Evolutionary conservation across 2,329 filamentous ascomycete genomes (phyloP).

Genomic region (Blastomyces parvus): DNA sequence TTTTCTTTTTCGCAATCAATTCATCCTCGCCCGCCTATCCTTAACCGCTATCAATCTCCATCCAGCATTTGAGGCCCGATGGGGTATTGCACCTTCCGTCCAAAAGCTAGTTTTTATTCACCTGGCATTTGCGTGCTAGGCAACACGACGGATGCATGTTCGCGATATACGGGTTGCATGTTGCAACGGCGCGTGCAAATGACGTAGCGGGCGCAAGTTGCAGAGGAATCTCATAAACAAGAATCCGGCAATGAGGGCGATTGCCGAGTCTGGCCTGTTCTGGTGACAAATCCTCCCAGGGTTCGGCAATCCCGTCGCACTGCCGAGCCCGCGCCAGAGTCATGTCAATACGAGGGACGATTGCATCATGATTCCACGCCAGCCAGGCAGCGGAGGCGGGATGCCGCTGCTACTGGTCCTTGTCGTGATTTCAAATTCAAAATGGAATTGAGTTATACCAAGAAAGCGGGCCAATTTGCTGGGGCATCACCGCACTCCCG

Average conservation of each 20-base stretch:
- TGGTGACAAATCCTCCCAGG: not conserved
- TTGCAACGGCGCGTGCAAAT: not conserved
- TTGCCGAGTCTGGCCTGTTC: not conserved
- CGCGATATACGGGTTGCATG: too few relatives aligned
- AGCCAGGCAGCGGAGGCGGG: too few relatives aligned
- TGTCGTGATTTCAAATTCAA: not conserved
- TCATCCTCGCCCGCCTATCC: too few relatives aligned
- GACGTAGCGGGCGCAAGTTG: not conserved
- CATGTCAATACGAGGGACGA: not conserved
- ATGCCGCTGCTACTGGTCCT: too few relatives aligned
- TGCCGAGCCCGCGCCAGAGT: not conserved
- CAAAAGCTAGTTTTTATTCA: too few relatives aligned
- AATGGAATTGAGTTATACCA: not conserved
- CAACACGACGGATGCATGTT: too few relatives aligned
- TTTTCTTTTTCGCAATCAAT: too few relatives aligned
- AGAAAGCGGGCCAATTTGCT: not conserved
- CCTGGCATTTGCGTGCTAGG: too few relatives aligned
- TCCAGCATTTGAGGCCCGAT: too few relatives aligned
- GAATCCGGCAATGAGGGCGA: not conserved
- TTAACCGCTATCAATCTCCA: too few relatives aligned
- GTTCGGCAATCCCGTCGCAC: not conserved
- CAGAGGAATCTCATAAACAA: not conserved
- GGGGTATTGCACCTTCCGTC: too few relatives aligned
- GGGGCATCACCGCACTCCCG: not conserved
- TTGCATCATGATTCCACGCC: not conserved